Conservation (phyloP, 176 grass and related monocot species). For the Triticum aestivum region IWGSC_CS_RefSeq_v2.1 NC_057814.1:65670233-65670732, state of each 20-base stretch:
- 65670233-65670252: neutral
- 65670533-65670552: neutral
- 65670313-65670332: neutral
- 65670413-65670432: conserved; percentile 6
- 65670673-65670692: conserved; percentile 52
- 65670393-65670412: neutral
- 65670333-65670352: conserved; percentile 13
- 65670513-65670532: neutral
- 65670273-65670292: neutral
- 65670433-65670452: neutral
- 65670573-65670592: neutral
- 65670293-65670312: neutral
- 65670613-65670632: conserved; percentile 29
- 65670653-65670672: conserved; percentile 61
- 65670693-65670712: conserved; percentile 46
- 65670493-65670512: neutral
- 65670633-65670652: conserved; percentile 46
- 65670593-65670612: conserved; percentile 35
- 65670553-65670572: neutral
- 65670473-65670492: neutral
- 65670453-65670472: conserved; percentile 20
- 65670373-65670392: neutral
- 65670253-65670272: neutral
- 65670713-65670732: conserved; percentile 21
- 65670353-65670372: neutral